phyloP scores from a whole-genome alignment of 164 flowering plant genomes.

The Stephania cephalantha region DNA sequence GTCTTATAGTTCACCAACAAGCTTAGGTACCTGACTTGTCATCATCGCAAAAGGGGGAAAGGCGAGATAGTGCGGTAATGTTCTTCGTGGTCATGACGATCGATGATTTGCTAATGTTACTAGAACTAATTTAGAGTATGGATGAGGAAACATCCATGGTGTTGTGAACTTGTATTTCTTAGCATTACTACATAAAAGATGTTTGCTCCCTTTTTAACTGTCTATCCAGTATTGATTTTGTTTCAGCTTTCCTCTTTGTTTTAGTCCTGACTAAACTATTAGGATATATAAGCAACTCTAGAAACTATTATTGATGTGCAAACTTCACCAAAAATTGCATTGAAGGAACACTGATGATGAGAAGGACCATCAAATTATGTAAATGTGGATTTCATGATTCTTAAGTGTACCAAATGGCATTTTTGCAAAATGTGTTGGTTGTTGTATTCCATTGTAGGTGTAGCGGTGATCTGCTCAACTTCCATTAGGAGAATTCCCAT shows the following conservation, averaged over 20 bases:
- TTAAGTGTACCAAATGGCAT: not conserved
- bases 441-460: not conserved
- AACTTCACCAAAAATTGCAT: no score
- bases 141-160: conserved; percentile 15
- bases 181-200: conserved; percentile 9
- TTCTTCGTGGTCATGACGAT: conserved; percentile 16
- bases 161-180: conserved; percentile 20
- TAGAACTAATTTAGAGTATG: conserved; percentile 31
- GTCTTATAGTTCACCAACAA: conserved; percentile 17
- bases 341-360: no score
- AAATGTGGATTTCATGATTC: not conserved
- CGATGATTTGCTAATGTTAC: conserved; percentile 25
- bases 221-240: not conserved
- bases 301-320: no score
- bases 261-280: not conserved
- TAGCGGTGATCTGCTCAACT: not conserved
- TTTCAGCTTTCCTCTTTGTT: not conserved
- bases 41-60: conserved; percentile 16
- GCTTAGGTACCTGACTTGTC: conserved; percentile 15
- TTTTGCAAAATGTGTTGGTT: not conserved
- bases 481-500: not conserved
- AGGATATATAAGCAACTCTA: no score
- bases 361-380: no score
- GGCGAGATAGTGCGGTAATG: conserved; percentile 13
- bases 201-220: conserved; percentile 8